A percentile compares a stretch with the other conserved stretches of the same genome.
Conservation (phyloP, 2,329 filamentous ascomycete species). For the Didymella lethalis region DNA sequence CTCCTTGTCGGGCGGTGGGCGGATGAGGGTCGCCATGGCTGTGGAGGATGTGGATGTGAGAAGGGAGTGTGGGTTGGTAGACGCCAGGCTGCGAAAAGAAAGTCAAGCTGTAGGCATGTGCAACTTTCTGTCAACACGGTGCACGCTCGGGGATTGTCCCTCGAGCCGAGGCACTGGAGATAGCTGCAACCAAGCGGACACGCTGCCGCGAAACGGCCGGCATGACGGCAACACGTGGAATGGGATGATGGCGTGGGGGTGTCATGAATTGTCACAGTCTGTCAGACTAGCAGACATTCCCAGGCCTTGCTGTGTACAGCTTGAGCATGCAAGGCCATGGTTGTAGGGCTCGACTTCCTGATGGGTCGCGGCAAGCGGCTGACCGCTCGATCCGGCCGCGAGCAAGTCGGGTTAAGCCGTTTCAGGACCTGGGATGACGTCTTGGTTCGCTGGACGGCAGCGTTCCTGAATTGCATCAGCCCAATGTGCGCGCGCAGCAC, state of each 20-base stretch:
- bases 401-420: constrained; percentile 2
- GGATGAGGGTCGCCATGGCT: constrained; percentile 68
- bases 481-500: constrained; percentile 21
- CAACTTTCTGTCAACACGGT: neutral
- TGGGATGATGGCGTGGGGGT: neutral
- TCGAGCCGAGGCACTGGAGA: constrained; percentile 34
- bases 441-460: constrained; percentile 5
- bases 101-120: constrained; percentile 13
- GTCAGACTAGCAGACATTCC: neutral
- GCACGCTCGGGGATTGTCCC: constrained; percentile 13
- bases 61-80: neutral
- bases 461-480: constrained; percentile 27
- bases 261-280: neutral
- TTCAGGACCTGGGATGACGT: constrained; percentile 13
- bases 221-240: neutral
- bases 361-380: neutral
- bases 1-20: constrained; percentile 75
- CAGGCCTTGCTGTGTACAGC: neutral
- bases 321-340: neutral
- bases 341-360: neutral
- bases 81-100: constrained; percentile 6
- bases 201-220: constrained; percentile 3
- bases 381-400: constrained; percentile 10
- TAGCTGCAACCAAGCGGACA: constrained; percentile 5
- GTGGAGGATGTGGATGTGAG: neutral